phyloP scores from a whole-genome alignment of 2,329 filamentous ascomycete genomes.

The Arachnopeziza araneosa region DNA sequence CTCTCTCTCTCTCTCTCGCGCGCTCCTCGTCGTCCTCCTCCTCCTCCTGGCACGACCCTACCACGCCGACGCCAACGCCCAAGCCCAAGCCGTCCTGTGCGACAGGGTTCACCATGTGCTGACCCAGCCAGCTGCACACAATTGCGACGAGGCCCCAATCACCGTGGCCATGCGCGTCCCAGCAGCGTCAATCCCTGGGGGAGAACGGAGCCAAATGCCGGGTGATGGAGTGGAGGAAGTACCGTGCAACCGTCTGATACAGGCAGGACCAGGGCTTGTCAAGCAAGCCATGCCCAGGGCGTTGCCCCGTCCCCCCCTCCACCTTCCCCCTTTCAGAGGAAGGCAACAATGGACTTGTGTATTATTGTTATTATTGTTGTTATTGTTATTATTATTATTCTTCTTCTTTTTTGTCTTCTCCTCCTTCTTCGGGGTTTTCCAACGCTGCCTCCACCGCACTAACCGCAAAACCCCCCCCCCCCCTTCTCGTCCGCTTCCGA shows the following conservation, averaged over 20 bases:
- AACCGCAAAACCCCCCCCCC: background rate
- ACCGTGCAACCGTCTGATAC: background rate
- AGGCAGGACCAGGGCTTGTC: background rate
- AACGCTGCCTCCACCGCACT: too few relatives aligned
- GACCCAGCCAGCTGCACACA: background rate
- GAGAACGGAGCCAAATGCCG: background rate
- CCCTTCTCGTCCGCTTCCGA: background rate
- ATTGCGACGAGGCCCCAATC: background rate
- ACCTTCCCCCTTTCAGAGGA: background rate
- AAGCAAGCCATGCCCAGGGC: background rate
- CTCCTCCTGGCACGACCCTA: background rate
- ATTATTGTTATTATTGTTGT: too few relatives aligned
- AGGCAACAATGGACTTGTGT: too few relatives aligned
- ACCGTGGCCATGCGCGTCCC: background rate
- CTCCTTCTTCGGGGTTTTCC: too few relatives aligned
- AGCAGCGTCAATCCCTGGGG: background rate
- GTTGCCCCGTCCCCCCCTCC: background rate
- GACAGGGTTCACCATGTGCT: background rate
- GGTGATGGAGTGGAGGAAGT: background rate
- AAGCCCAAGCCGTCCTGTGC: background rate
- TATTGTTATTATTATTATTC: too few relatives aligned
- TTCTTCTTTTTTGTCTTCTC: too few relatives aligned
- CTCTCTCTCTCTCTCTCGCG: too few relatives aligned
- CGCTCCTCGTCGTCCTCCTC: too few relatives aligned
- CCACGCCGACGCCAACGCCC: background rate